These are phyloP conservation scores for Eimeria necatrix DNA, from an alignment of 169 alveolate species.

Conservation along the genomic window DNA sequence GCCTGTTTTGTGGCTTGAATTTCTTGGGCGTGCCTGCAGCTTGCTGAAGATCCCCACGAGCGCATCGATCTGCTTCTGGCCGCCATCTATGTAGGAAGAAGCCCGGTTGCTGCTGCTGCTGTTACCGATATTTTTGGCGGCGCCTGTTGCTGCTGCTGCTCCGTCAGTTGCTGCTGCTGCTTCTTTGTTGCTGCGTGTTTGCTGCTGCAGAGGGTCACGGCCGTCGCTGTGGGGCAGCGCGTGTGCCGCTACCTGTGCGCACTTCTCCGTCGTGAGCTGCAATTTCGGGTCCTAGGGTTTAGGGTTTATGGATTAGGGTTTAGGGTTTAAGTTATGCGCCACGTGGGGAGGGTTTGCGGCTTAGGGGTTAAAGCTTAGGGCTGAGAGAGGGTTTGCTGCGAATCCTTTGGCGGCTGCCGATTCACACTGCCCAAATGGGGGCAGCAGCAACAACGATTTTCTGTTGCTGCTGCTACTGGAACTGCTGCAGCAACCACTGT, in stretches of 20 bases:
- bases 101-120: background rate
- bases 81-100: background rate
- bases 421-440: background rate
- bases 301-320: background rate
- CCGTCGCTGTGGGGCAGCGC: constrained; percentile 25
- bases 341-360: background rate
- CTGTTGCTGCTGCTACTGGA: background rate
- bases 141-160: constrained; percentile 12
- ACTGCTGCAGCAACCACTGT: background rate
- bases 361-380: background rate
- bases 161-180: constrained; percentile 21
- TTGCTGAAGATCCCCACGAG: constrained; percentile 36
- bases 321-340: background rate
- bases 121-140: background rate
- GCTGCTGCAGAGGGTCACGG: constrained; percentile 39
- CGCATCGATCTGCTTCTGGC: constrained; percentile 19
- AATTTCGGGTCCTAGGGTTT: background rate
- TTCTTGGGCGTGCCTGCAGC: background rate
- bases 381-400: background rate
- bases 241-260: constrained; percentile 39
- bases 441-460: constrained; percentile 4
- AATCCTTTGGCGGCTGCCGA: too few relatives aligned
- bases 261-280: background rate
- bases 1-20: too few relatives aligned
- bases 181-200: background rate